Conservation (phyloP, 352 stramenopile genomes). For the Phytophthora constricta region DNA sequence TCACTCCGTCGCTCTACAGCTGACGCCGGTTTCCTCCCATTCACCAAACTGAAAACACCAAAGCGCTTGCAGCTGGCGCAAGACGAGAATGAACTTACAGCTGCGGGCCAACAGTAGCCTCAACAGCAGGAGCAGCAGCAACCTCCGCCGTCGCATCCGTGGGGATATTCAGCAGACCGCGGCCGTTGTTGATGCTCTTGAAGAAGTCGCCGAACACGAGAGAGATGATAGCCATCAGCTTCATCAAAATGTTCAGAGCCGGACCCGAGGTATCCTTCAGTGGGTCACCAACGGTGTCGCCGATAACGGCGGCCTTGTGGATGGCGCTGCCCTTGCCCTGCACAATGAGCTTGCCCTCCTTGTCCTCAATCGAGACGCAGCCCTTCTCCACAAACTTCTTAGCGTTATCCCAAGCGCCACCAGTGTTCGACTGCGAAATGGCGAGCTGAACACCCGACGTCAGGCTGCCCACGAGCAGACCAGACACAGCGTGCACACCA, state of each 20-base stretch:
- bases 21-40: constrained; percentile 16
- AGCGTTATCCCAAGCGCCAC: constrained; percentile 99
- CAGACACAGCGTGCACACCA: constrained; percentile 97
- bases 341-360: constrained; percentile 91
- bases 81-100: constrained; percentile 36
- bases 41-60: constrained; percentile 16
- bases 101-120: constrained; percentile 23
- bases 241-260: constrained; percentile 99
- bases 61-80: constrained; percentile 11
- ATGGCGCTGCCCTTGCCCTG: constrained; percentile 96
- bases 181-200: constrained; percentile 97
- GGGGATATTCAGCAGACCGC: constrained; percentile 92
- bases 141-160: constrained; percentile 32
- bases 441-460: constrained; percentile 98
- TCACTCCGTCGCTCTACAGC: constrained; percentile 32
- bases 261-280: constrained; percentile 99
- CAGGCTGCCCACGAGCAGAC: constrained; percentile 96
- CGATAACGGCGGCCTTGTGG: constrained; percentile 98
- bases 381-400: constrained; percentile 99
- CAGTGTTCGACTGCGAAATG: constrained; percentile 99
- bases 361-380: constrained; percentile 90
- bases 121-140: constrained; percentile 26
- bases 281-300: constrained; percentile 99
- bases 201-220: constrained; percentile 99
- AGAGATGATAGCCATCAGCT: constrained; percentile 99